Base-by-base conservation (phyloP, 192 early-diverging fungal genomes). In the Rhizophagus clarus region DNA sequence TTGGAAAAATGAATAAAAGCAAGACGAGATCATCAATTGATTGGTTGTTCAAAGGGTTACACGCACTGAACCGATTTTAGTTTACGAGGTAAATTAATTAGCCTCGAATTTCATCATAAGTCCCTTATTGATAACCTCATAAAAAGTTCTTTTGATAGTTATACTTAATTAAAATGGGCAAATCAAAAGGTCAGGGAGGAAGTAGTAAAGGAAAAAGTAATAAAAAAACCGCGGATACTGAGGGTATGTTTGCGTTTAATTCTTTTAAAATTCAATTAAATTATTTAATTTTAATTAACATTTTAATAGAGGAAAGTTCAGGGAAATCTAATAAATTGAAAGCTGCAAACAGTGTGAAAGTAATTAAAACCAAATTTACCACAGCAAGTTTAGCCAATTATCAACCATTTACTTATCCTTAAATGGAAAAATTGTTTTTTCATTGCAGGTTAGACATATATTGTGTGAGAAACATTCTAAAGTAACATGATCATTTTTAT, bases 401-500 rank as follows among this genome's bases (percentile, higher is more conserved):
- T 45, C 42, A 45, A 45, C 42, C 42, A 45, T 45, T 45, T 45
- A 45, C 24, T 11, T 61, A 14, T 2, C 7, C 17, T 42, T 42
- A 42, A 12, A 24, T 72, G 29, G 28, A 32, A 56, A 51, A 62
- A 4, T 15, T 29, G 15, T 56, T 61, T 40, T 29, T 29, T 74
- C 17, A 81, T 40, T 95, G 69, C 83, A 86, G 74, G 89, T 94
- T 28, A 88, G 94, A 32, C 93, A 96, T 84, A 95, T 95, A 76
- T 87, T 96, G 8, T 96, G 95, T 84, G 94, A 94, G 77, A 96
- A 95, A 74, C 92, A 95, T 32, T 82, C 87, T 31, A 94, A 90
- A 83, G 90, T 87, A 72, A 81, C 89, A 31, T 15, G 3, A 74
- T 60, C 28, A 66, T 29, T 22, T 15, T n/a, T 42, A 2, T 34